Evolutionary conservation across 441 rosid species (phyloP).

Genomic region (Syzygium malaccense): DNA sequence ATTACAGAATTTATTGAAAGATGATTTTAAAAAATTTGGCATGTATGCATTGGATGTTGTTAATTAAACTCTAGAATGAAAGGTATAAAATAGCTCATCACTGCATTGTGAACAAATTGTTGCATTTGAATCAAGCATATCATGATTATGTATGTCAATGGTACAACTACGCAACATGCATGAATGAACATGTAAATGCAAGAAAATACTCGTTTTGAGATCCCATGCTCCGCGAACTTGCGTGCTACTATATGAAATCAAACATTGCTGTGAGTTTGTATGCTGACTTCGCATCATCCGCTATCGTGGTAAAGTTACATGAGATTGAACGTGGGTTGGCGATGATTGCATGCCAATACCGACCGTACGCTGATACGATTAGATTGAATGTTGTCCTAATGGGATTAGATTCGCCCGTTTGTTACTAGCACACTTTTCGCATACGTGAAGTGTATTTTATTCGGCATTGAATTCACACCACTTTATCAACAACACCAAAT

Average conservation of each 20-base stretch:
- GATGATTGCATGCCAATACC: neutral
- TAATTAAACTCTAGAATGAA: neutral
- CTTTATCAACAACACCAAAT: too few species aligned
- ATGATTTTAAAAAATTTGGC: neutral
- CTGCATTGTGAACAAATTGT: too few species aligned
- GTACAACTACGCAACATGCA: neutral
- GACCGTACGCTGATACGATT: neutral
- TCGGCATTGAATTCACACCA: neutral
- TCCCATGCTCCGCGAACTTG: neutral
- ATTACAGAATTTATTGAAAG: neutral
- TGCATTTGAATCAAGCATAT: neutral
- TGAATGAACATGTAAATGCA: neutral
- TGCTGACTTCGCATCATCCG: neutral
- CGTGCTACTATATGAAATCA: neutral
- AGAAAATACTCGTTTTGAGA: neutral
- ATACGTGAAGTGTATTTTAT: neutral
- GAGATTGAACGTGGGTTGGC: neutral
- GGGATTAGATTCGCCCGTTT: neutral
- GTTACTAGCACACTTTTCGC: neutral
- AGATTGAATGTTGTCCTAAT: neutral
- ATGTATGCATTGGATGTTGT: neutral
- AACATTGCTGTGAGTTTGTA: neutral
- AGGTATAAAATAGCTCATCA: neutral
- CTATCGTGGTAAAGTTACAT: neutral
- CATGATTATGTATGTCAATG: neutral